These are phyloP conservation scores for Aspergillus fijiensis DNA, from an alignment of 2,329 filamentous ascomycete genomes.

Conservation along the genomic window DNA sequence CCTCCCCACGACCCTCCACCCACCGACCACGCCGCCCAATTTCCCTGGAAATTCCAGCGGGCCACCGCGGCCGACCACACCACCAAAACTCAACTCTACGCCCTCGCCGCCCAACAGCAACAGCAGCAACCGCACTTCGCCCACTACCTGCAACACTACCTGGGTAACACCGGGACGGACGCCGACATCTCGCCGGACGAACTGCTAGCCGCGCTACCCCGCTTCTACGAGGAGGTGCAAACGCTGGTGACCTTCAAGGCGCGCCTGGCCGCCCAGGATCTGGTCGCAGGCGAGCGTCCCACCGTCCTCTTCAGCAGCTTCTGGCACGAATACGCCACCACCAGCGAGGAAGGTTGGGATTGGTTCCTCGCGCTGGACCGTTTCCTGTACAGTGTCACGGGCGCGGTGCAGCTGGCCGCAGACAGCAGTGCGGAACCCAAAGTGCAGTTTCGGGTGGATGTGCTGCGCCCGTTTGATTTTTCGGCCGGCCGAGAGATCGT, in stretches of 20 bases:
- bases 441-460: background rate
- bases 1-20: background rate
- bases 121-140: slow-evolving; percentile 1
- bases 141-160: slow-evolving; percentile 3
- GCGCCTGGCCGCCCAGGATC: background rate
- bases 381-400: slow-evolving; percentile 4
- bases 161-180: slow-evolving; percentile 4
- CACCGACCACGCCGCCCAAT: background rate
- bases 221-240: slow-evolving; percentile 2
- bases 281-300: background rate
- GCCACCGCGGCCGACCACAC: slow-evolving; percentile 2
- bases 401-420: background rate
- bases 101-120: background rate
- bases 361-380: slow-evolving; percentile 1
- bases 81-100: slow-evolving; percentile 1
- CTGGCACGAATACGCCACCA: slow-evolving; percentile 6
- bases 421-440: background rate
- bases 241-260: background rate
- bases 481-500: background rate
- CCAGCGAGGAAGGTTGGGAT: slow-evolving; percentile 8
- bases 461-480: slow-evolving; percentile 3
- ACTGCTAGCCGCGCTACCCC: background rate
- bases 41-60: background rate
- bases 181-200: slow-evolving; percentile 1
- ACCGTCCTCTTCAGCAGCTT: slow-evolving; percentile 2